A percentile compares a stretch with the other conserved stretches of the same genome.
These are phyloP conservation scores for Epicoccum nigrum DNA, from an alignment of 2,329 filamentous ascomycete species.

Conservation along the genomic window DNA sequence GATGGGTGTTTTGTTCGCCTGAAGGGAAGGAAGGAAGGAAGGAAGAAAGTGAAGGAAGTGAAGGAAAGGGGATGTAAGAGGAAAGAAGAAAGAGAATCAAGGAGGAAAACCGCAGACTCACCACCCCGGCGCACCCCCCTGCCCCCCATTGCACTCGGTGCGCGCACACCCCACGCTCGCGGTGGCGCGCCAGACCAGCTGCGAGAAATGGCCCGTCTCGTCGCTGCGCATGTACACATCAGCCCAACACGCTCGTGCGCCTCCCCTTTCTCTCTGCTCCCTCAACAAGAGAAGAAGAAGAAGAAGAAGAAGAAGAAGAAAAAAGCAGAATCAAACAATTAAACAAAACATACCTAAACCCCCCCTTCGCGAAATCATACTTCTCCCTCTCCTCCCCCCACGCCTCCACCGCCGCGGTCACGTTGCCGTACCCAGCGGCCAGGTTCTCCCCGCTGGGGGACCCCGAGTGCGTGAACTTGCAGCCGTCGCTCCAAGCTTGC, in stretches of 20 bases:
- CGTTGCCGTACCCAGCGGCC: slow-evolving; percentile 68
- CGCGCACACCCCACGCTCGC: slow-evolving; percentile 32
- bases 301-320: no score
- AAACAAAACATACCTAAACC: slow-evolving; percentile 54
- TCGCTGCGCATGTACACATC: slow-evolving; percentile 53
- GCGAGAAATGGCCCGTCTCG: slow-evolving; percentile 39
- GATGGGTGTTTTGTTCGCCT: no score
- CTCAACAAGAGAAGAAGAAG: no score
- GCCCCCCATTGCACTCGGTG: slow-evolving; percentile 21
- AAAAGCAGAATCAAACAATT: neutral
- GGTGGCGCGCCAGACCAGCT: slow-evolving; percentile 36
- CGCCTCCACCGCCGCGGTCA: slow-evolving; percentile 63
- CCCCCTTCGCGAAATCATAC: slow-evolving; percentile 65
- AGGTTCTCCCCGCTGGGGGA: slow-evolving; percentile 78
- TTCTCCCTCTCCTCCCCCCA: slow-evolving; percentile 67
- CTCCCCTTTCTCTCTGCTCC: neutral
- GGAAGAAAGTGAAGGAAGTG: neutral
- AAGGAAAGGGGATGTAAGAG: neutral
- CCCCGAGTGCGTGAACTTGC: slow-evolving; percentile 61
- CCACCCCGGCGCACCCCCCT: slow-evolving; percentile 31
- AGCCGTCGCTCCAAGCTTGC: slow-evolving; percentile 54
- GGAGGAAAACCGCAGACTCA: slow-evolving; percentile 5
- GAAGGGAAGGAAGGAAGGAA: no score
- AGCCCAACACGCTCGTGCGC: neutral
- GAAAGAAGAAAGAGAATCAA: neutral